Evolutionary conservation across 345 rosid genomes (phyloP).

Genomic region (Eucalyptus urophylla): DNA sequence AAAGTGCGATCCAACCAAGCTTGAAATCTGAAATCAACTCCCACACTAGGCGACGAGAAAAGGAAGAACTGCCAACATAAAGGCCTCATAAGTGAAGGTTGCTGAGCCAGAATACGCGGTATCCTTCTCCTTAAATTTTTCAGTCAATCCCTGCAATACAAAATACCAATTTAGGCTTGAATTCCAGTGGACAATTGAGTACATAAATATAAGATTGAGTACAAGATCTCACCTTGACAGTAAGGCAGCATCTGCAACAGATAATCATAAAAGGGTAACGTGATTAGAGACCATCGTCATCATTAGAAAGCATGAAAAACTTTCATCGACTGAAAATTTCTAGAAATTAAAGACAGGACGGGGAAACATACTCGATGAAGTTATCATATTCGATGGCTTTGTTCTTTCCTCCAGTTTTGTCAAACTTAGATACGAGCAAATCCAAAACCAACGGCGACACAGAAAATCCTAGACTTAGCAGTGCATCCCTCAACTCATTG

Average conservation of each 20-base stretch:
- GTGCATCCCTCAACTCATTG: slow-evolving; percentile 79
- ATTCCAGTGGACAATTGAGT: not conserved
- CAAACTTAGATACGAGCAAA: slow-evolving; percentile 75
- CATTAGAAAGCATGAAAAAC: not conserved
- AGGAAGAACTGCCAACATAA: slow-evolving; percentile 90
- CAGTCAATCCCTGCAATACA: slow-evolving; percentile 65
- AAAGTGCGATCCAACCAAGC: not conserved
- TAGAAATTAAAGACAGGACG: not conserved
- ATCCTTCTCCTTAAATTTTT: slow-evolving; percentile 93
- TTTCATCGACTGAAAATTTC: not conserved
- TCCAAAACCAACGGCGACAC: slow-evolving; percentile 72
- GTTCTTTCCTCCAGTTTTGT: slow-evolving; percentile 63
- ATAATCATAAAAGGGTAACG: not conserved
- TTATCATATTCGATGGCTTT: slow-evolving; percentile 86
- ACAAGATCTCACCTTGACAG: slow-evolving; percentile 55
- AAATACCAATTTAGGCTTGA: not conserved
- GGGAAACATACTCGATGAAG: slow-evolving; percentile 70
- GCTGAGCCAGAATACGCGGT: slow-evolving; percentile 60
- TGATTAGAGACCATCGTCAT: not conserved
- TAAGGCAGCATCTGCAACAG: slow-evolving; percentile 81
- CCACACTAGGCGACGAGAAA: slow-evolving; percentile 47
- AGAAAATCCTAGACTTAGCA: slow-evolving; percentile 67
- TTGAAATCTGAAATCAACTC: not conserved
- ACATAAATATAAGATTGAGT: not conserved
- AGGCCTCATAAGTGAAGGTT: slow-evolving; percentile 65